Evolutionary conservation across 108 stramenopile species (phyloP).

Genomic region (Nitzschia inconspicua): DNA sequence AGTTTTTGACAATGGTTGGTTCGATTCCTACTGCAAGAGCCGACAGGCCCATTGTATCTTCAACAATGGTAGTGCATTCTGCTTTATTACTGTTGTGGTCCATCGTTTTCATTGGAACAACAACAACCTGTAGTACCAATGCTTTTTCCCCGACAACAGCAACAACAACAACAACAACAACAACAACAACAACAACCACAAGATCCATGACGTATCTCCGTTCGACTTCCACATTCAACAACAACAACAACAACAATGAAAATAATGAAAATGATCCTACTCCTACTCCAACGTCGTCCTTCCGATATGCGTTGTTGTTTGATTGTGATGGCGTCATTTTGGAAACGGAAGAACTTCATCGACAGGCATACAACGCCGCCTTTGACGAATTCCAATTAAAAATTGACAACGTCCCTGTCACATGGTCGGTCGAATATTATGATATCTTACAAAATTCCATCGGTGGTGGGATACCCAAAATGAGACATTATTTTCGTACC

Average conservation of each 20-base stretch:
- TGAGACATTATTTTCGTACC: conserved; percentile 80
- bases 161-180: no score
- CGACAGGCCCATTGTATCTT: no score
- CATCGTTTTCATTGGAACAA: no score
- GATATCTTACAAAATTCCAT: conserved; percentile 88
- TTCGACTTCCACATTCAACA: no score
- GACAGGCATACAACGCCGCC: conserved; percentile 86
- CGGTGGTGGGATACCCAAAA: conserved; percentile 90
- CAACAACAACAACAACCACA: no score
- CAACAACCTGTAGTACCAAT: no score
- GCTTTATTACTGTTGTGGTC: no score
- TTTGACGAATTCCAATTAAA: conserved; percentile 63
- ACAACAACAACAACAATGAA: neutral
- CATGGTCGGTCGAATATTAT: conserved; percentile 83
- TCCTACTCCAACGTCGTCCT: neutral
- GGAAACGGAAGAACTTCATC: conserved; percentile 90
- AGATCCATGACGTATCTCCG: no score
- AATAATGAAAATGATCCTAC: neutral
- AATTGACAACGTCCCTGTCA: conserved; percentile 67
- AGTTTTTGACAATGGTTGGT: no score
- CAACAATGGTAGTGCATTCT: no score
- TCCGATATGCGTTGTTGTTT: conserved; percentile 73
- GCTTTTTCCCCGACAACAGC: no score
- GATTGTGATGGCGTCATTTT: conserved; percentile 94
- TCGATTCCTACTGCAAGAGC: no score